Percentiles rank a stretch among this genome's conserved stretches.
Evolutionary conservation across 2,329 filamentous ascomycete genomes (phyloP).

Genomic region (Periconia digitata): DNA sequence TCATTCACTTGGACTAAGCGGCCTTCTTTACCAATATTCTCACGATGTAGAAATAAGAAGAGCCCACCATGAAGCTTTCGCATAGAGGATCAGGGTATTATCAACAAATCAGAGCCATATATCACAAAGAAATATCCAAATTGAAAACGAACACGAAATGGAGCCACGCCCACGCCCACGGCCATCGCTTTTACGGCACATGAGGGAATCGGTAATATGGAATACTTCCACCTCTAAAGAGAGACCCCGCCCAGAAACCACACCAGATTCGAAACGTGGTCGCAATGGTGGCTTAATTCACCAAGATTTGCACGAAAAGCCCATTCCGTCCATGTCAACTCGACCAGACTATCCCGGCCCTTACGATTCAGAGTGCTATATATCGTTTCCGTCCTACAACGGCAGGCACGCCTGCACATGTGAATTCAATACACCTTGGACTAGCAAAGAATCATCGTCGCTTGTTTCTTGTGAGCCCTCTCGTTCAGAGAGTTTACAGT

Average conservation of each 20-base stretch:
- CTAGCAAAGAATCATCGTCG: background rate
- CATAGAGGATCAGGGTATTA: too few species aligned
- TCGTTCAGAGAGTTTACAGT: conserved; percentile 9
- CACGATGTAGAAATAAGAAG: too few species aligned
- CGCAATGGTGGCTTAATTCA: background rate
- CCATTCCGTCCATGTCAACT: background rate
- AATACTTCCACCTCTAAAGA: background rate
- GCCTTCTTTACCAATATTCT: too few species aligned
- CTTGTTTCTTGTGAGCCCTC: conserved; percentile 17
- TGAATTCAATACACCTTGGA: conserved; percentile 7
- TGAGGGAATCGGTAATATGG: too few species aligned
- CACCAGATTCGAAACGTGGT: background rate
- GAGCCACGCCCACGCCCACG: too few species aligned
- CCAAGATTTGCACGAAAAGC: background rate
- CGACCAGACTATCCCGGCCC: conserved; percentile 12
- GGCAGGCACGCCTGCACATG: conserved; percentile 11
- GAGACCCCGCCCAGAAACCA: background rate
- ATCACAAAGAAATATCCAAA: too few species aligned
- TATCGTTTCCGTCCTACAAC: conserved; percentile 24
- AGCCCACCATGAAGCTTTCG: too few species aligned
- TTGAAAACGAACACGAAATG: too few species aligned
- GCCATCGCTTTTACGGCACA: too few species aligned
- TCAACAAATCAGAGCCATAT: too few species aligned
- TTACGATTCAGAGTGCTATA: conserved; percentile 18
- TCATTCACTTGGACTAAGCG: too few species aligned